phyloP scores from a whole-genome alignment of 2,329 filamentous ascomycete genomes.

The Trichoderma aggressivum region DNA sequence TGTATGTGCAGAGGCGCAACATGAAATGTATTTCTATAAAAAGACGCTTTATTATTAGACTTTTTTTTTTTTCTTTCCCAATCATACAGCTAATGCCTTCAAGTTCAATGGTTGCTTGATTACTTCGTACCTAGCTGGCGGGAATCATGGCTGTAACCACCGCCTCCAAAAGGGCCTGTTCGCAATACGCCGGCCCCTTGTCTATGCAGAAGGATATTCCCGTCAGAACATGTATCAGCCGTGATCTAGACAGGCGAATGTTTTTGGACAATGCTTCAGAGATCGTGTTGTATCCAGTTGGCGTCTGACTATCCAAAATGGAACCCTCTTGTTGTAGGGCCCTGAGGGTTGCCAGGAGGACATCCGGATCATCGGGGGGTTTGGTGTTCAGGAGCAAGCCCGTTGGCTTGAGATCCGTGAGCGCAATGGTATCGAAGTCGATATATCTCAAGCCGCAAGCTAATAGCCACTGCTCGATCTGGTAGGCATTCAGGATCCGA shows the following conservation, averaged over 20 bases:
- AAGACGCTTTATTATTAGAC: not conserved
- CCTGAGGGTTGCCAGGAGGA: not conserved
- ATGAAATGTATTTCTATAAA: not conserved
- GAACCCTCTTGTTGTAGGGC: not conserved
- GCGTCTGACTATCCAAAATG: not conserved
- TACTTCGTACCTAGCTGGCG: not conserved
- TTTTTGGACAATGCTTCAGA: not conserved
- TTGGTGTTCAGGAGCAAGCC: not conserved
- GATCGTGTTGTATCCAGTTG: not conserved
- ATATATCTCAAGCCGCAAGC: constrained; percentile 1
- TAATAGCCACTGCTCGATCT: constrained; percentile 10
- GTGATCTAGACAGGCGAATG: not conserved
- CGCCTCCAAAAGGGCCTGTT: not conserved
- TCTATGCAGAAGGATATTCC: constrained; percentile 9
- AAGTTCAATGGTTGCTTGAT: not conserved
- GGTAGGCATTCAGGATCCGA: constrained; percentile 4
- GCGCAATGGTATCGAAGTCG: not conserved
- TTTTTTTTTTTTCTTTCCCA: not conserved
- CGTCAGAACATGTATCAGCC: not conserved
- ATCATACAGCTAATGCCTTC: not conserved
- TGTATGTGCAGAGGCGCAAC: not conserved
- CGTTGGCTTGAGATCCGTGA: not conserved
- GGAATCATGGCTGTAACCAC: not conserved
- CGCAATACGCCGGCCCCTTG: constrained; percentile 6
- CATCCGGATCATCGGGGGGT: not conserved